These are phyloP conservation scores for Porphyra umbilicalis DNA, from an alignment of 31 red algal species.

Conservation along the genomic window DNA sequence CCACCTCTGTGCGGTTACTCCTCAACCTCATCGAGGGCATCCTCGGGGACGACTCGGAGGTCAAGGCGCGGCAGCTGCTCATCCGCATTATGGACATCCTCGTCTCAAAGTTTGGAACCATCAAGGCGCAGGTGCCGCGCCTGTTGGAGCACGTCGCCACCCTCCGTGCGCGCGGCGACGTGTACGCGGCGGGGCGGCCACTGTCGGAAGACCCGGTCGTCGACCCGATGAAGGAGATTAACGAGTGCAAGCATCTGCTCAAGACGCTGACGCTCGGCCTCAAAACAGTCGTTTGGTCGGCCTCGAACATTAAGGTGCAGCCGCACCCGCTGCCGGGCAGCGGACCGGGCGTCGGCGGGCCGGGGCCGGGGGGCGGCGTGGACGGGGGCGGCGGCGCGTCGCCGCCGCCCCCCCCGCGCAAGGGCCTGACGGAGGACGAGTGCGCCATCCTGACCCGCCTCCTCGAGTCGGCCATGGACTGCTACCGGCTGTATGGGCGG, in stretches of 20 bases:
- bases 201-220: slow-evolving; percentile 47
- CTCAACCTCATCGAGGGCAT: slow-evolving; percentile 95
- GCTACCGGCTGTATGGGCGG: slow-evolving; percentile 74
- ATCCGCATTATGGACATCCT: slow-evolving; percentile 91
- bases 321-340: slow-evolving; percentile 1
- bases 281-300: slow-evolving; percentile 92
- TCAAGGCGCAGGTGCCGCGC: slow-evolving; percentile 61
- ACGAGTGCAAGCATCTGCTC: slow-evolving; percentile 66
- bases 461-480: slow-evolving; percentile 49
- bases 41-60: slow-evolving; percentile 16
- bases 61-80: slow-evolving; percentile 53
- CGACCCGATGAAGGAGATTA: slow-evolving; percentile 70
- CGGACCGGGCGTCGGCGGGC: not conserved
- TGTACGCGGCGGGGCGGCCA: slow-evolving; percentile 14
- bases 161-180: slow-evolving; percentile 20
- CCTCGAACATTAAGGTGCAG: slow-evolving; percentile 30
- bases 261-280: slow-evolving; percentile 82
- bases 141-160: slow-evolving; percentile 38
- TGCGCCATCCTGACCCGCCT: slow-evolving; percentile 67
- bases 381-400: not conserved
- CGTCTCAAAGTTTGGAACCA: slow-evolving; percentile 62
- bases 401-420: not conserved
- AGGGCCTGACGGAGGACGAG: slow-evolving; percentile 73
- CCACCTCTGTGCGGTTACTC: slow-evolving; percentile 86
- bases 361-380: not conserved